Conservation (phyloP, 179 eudicot species). For the Silene noctiflora region DNA sequence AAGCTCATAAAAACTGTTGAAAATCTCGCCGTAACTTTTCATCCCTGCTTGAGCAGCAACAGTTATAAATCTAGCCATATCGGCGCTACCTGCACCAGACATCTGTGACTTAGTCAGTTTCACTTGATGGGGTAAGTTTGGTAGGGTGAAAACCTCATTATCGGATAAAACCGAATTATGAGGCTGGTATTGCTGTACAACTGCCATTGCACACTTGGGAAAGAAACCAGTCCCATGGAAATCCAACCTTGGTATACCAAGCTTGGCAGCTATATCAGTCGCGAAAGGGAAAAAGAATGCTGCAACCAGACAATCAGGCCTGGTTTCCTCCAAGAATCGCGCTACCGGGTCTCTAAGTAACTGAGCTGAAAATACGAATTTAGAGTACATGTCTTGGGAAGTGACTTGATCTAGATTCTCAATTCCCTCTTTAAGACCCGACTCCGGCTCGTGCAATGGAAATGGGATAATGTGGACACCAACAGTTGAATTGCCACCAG, state of each 20-base stretch:
- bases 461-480: constrained; percentile 25
- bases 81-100: not conserved
- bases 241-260: constrained; percentile 35
- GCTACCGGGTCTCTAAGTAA: constrained; percentile 28
- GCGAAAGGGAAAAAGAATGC: constrained; percentile 38
- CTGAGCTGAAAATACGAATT: constrained; percentile 20
- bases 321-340: constrained; percentile 17
- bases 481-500: not conserved
- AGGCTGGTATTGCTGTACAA: constrained; percentile 23
- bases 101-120: constrained; percentile 24
- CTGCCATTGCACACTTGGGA: not conserved
- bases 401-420: constrained; percentile 22
- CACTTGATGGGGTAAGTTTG: constrained; percentile 36
- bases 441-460: constrained; percentile 23
- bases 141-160: constrained; percentile 33
- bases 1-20: constrained; percentile 37
- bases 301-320: constrained; percentile 36
- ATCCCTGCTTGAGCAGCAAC: not conserved
- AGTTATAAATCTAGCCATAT: not conserved
- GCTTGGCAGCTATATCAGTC: constrained; percentile 31
- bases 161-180: constrained; percentile 21
- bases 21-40: constrained; percentile 24
- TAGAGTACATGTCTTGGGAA: not conserved
- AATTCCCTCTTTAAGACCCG: constrained; percentile 32
- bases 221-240: constrained; percentile 42